Base-by-base conservation (phyloP, 768 basidiomycete species). In the Suillus sp. region DNA sequence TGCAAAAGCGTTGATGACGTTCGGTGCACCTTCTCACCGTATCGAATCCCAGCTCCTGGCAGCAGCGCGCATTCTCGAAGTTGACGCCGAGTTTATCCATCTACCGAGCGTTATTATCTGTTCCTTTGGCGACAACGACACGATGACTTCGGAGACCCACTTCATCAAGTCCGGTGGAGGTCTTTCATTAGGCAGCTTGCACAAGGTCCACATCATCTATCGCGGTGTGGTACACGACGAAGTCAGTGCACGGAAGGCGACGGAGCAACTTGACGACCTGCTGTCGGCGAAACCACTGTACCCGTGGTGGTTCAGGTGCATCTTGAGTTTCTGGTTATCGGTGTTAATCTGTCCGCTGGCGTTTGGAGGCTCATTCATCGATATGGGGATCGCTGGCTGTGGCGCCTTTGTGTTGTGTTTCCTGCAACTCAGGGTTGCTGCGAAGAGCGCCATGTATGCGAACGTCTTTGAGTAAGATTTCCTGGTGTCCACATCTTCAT, bases 21-120 rank as follows among this genome's bases (percentile, higher is more conserved):
- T 92, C 71, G 94, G 95, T 5, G 93, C 95, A 20, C 94, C 95
- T 0, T 94, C 93, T 27, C 96, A 98, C 77, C 87, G 96, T 37
- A 92, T 98, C 64, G 95, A 96, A 76, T 90, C 93, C 2, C 95
- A 97, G 73, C 86, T 98, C 43, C 82, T 90, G 37, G 91, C 95
- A 11, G 93, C 93, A 9, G 93, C 95, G 0, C 84, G 88, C 18
- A 94, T 95, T 59, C 87, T 98, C 20, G 94, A 95, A 69, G 86
- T 97, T 61, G 88, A 93, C 73, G 93, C 93, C 51, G 93, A 96
- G 72, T 96, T 95, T 72, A 90, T 96, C 45, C 91, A 95, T 75
- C 79, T 93, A 16, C 92, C 91, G 27, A 84, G 83, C 20, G 83
- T 92, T 66, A 90, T 93, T 67, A 91, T 97, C 60, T 90, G 89